Conservation (phyloP, 805 yeast species). For the Clavispora carvajalis region DNA sequence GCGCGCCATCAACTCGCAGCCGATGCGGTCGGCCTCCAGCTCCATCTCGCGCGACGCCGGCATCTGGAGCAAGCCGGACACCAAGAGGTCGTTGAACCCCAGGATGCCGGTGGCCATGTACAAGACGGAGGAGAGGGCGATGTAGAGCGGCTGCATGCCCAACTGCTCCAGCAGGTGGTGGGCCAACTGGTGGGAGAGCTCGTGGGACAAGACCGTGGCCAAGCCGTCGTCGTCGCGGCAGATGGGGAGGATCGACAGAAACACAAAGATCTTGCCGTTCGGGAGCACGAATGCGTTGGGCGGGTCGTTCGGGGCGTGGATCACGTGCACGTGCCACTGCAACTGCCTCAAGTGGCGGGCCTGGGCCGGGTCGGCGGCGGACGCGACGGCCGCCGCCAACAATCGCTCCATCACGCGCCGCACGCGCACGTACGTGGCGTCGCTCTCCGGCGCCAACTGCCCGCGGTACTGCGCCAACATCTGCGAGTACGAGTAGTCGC, state of each 20-base stretch:
- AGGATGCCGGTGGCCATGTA: slow-evolving; percentile 58
- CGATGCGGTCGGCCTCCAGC: slow-evolving; percentile 92
- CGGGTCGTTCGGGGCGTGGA: slow-evolving; percentile 54
- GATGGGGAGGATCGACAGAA: slow-evolving; percentile 69
- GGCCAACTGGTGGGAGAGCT: slow-evolving; percentile 89
- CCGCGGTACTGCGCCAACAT: slow-evolving; percentile 50
- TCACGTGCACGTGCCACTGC: slow-evolving; percentile 77
- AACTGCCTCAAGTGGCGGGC: slow-evolving; percentile 31
- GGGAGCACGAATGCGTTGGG: slow-evolving; percentile 97
- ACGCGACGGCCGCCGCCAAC: slow-evolving; percentile 48
- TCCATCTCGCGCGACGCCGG: slow-evolving; percentile 95
- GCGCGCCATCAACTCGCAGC: slow-evolving; percentile 82
- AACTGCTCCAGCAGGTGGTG: slow-evolving; percentile 84
- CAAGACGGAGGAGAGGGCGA: slow-evolving; percentile 46
- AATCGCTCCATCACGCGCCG: slow-evolving; percentile 59
- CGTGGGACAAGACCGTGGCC: slow-evolving; percentile 94
- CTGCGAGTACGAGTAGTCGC: slow-evolving; percentile 58
- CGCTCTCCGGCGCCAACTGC: slow-evolving; percentile 53
- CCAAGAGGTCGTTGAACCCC: slow-evolving; percentile 45
- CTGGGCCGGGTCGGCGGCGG: slow-evolving; percentile 27
- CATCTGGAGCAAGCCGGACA: slow-evolving; percentile 57
- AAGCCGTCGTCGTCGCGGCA: slow-evolving; percentile 82
- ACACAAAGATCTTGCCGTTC: slow-evolving; percentile 92
- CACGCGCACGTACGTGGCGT: slow-evolving; percentile 57
- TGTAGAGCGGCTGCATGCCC: slow-evolving; percentile 69